phyloP scores from a whole-genome alignment of 2,329 filamentous ascomycete species.

The Aspergillus sp. region DNA sequence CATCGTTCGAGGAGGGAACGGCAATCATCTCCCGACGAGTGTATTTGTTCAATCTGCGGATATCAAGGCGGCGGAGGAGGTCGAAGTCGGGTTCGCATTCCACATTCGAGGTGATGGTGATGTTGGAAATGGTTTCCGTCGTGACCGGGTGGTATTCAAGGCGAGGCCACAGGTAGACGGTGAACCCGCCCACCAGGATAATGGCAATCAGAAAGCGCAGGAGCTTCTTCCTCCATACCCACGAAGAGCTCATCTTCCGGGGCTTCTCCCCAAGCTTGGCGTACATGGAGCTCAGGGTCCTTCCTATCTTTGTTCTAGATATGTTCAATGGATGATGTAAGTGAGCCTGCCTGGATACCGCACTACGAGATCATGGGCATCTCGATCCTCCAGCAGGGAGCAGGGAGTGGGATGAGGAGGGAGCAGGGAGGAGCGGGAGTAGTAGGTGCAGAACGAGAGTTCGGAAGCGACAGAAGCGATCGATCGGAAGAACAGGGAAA shows the following conservation, averaged over 20 bases:
- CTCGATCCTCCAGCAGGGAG: slow-evolving; percentile 10
- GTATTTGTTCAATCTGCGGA: slow-evolving; percentile 28
- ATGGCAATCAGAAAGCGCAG: slow-evolving; percentile 27
- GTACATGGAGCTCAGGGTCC: slow-evolving; percentile 19
- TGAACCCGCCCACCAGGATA: slow-evolving; percentile 25
- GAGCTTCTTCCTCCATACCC: slow-evolving; percentile 33
- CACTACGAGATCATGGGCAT: slow-evolving; percentile 19
- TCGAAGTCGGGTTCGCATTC: slow-evolving; percentile 28
- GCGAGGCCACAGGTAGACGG: slow-evolving; percentile 26
- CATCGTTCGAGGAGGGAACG: slow-evolving; percentile 19
- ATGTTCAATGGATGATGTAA: slow-evolving; percentile 1
- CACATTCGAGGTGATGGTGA: slow-evolving; percentile 29
- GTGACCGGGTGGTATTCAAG: slow-evolving; percentile 14
- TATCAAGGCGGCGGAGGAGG: slow-evolving; percentile 21
- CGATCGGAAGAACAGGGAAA: neutral
- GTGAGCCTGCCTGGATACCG: slow-evolving; percentile 7
- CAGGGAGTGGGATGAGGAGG: slow-evolving; percentile 2
- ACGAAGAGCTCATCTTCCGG: slow-evolving; percentile 25
- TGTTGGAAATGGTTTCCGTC: slow-evolving; percentile 22
- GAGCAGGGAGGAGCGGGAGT: slow-evolving; percentile 2
- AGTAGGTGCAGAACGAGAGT: neutral
- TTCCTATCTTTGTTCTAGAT: neutral
- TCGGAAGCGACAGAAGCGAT: slow-evolving; percentile 1
- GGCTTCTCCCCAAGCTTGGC: slow-evolving; percentile 24
- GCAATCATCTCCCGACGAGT: slow-evolving; percentile 31